Evolutionary conservation across 345 rosid species (phyloP).

Genomic region (Heritiera littoralis): DNA sequence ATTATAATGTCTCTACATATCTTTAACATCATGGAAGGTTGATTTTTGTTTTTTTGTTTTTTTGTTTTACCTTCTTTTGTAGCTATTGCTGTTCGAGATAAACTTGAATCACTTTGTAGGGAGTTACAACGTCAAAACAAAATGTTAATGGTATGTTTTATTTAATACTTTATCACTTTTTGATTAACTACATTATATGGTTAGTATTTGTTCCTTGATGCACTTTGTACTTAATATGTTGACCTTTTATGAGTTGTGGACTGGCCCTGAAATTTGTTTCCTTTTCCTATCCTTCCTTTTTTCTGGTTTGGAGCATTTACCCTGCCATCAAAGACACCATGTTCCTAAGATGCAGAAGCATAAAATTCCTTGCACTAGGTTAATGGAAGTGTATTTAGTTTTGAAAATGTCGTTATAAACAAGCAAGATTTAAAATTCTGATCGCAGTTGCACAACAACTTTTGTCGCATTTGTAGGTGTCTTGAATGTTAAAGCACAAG

Average conservation of each 20-base stretch:
- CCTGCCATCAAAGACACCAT: not conserved
- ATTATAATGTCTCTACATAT: not conserved
- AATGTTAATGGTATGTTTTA: conserved; percentile 70
- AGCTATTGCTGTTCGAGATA: conserved; percentile 85
- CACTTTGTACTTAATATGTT: not conserved
- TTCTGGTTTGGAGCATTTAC: not conserved
- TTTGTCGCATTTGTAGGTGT: not conserved
- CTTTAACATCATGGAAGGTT: not conserved
- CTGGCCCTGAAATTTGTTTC: not conserved
- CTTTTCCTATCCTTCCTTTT: not conserved
- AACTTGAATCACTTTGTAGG: conserved; percentile 88
- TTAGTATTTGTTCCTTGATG: not conserved
- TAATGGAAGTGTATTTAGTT: not conserved
- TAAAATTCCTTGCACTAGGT: not conserved
- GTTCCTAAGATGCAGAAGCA: not conserved
- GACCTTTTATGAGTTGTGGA: not conserved
- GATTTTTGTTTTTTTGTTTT: conserved; percentile 6
- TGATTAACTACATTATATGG: conserved; percentile 8
- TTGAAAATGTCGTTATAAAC: not conserved
- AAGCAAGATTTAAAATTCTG: not conserved
- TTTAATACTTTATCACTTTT: not conserved
- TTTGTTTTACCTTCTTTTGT: conserved; percentile 23
- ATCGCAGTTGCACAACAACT: not conserved
- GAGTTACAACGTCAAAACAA: conserved; percentile 95
- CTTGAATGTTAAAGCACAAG: not conserved